Evolutionary conservation across 176 grass and related monocot genomes (phyloP), one percentile per base, ranked within the genome.

Genomic region (Bolboschoenus planiculmis): DNA sequence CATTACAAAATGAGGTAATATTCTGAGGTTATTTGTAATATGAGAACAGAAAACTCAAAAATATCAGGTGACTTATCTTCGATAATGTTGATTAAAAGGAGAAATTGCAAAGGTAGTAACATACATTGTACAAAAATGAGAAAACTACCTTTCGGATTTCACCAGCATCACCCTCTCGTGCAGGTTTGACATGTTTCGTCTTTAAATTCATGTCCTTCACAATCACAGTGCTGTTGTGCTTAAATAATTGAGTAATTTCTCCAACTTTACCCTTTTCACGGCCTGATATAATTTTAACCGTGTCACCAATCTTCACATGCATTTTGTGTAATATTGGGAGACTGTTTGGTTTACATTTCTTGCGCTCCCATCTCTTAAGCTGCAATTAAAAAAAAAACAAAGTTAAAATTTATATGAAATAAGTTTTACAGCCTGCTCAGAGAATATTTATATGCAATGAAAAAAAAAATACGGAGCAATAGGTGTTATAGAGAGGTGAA

Each of bases 301-400:
- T 99, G 72, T 95, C 96, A 5, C 96, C 92, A 21, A 93, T 86
- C 86, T 89, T 99, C 42, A 99, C 91, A 61, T 93, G 96, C 96
- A 99, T 93, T 86, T 99, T 95, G 59, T 93, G 96, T 59, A 99
- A 57, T 66, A 95, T 60, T 23, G 96, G 96, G 64, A 93, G 89
- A 46, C 96, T 91, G 86, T 95, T 99, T 57, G 96, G 89, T 85
- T 99, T 95, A 36, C 90, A 99, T 76, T 99, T 90, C 89, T 99
- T 99, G 47, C 87, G 48, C 78, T 95, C 92, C 92, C 92, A 99
- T 87, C 86, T 84, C 68, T 93, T 90, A 90, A 99, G 90, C 96
- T 98, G 74, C 65, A 88, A 26, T 29, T 67, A 24, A 55, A 78
- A 34, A 15, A 26, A 70, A 57, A 24, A 13, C 10, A 53, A 18